Evolutionary conservation across 2,329 filamentous ascomycete species (phyloP).

Genomic region (Penicillium sp.): DNA sequence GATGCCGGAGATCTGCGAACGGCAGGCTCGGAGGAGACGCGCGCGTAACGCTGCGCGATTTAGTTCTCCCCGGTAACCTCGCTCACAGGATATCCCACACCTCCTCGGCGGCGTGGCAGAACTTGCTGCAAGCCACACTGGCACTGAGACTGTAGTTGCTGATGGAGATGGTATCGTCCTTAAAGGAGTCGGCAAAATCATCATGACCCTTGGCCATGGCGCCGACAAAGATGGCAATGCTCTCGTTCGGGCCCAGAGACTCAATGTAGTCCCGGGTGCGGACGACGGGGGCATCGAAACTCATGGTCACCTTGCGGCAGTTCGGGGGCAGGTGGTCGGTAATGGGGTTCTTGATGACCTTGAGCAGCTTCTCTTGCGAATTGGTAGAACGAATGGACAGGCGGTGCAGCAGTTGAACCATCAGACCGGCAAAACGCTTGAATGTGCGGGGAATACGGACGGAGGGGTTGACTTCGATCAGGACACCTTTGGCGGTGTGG

Average conservation of each 20-base stretch:
- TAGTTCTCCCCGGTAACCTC: background rate
- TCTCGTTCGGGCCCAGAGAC: conserved; percentile 76
- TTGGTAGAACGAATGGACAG: conserved; percentile 95
- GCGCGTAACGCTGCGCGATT: conserved; percentile 16
- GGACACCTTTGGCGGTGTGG: conserved; percentile 92
- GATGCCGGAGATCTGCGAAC: conserved; percentile 8
- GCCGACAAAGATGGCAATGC: conserved; percentile 95
- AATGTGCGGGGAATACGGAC: conserved; percentile 98
- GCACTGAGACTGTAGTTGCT: conserved; percentile 97
- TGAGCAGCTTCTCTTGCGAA: conserved; percentile 94
- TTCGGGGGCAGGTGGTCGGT: conserved; percentile 95
- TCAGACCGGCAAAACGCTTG: conserved; percentile 96
- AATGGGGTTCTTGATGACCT: conserved; percentile 97
- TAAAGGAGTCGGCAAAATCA: conserved; percentile 90
- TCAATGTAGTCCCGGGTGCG: conserved; percentile 88
- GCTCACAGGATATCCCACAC: conserved; percentile 86
- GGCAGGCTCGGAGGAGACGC: conserved; percentile 11
- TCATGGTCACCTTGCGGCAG: conserved; percentile 95
- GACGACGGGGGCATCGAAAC: conserved; percentile 86
- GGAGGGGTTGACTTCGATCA: conserved; percentile 97
- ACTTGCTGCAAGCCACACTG: conserved; percentile 98
- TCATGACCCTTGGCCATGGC: conserved; percentile 98
- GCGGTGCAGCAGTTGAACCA: conserved; percentile 96
- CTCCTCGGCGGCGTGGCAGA: conserved; percentile 97
- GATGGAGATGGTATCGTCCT: conserved; percentile 97